Evolutionary conservation across 2,329 filamentous ascomycete genomes (phyloP).

Genomic region (Diaporthe eres): DNA sequence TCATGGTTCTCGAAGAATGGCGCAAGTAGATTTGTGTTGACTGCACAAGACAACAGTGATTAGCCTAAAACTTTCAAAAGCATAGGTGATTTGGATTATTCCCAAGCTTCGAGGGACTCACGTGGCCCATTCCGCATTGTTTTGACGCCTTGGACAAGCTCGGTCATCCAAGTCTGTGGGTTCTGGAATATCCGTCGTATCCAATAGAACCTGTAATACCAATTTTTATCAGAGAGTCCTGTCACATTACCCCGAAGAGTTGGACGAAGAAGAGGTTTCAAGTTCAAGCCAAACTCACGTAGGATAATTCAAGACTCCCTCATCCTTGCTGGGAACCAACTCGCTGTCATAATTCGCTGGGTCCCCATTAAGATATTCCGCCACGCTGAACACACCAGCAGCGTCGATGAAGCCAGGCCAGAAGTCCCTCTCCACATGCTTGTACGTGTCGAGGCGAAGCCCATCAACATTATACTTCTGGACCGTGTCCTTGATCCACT

Average conservation of each 20-base stretch:
- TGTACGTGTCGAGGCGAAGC: slow-evolving; percentile 65
- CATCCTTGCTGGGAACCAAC: slow-evolving; percentile 7
- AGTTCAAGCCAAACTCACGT: not conserved
- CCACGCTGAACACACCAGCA: slow-evolving; percentile 1
- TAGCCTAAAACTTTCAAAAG: accelerated
- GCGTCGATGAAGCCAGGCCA: slow-evolving; percentile 3
- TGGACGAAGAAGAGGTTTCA: accelerated
- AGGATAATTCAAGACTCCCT: not conserved
- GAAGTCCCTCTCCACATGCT: slow-evolving; percentile 15
- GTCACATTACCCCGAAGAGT: accelerated
- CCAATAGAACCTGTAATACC: not conserved
- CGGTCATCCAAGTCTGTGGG: slow-evolving; percentile 16
- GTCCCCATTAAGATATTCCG: not conserved
- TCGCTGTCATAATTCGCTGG: not conserved
- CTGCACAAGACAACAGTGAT: not conserved
- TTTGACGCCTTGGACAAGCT: not conserved
- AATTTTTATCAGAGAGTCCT: not conserved
- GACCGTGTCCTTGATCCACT: slow-evolving; percentile 69
- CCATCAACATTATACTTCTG: slow-evolving; percentile 71
- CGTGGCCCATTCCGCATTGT: slow-evolving; percentile 5
- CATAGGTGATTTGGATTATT: not conserved
- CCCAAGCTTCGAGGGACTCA: not conserved
- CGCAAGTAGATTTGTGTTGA: not conserved
- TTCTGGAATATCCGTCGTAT: slow-evolving; percentile 9
- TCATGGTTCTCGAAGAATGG: slow-evolving; percentile 15